Conservation (phyloP, 345 rosid species). For the Gynandropsis gynandra region DNA sequence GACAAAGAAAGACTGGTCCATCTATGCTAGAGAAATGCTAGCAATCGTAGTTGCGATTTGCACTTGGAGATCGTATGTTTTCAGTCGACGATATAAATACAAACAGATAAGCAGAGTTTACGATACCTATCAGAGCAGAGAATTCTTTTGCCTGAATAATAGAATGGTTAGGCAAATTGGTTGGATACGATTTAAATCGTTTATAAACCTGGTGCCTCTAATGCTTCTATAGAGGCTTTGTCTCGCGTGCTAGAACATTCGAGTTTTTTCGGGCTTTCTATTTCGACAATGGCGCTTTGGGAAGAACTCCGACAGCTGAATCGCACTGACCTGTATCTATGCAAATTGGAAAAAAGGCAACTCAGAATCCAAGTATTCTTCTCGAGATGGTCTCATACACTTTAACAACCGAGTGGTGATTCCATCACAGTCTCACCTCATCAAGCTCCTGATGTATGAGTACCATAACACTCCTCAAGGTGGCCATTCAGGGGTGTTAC, state of each 20-base stretch:
- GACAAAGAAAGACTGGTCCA: no score
- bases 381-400: background rate
- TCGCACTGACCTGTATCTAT: no score
- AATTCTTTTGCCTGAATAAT: no score
- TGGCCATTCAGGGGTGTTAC: background rate
- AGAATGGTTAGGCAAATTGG: no score
- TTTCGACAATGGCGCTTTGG: no score
- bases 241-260: no score
- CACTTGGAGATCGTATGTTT: background rate
- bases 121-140: background rate
- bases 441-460: background rate
- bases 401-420: background rate
- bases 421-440: background rate
- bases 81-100: background rate
- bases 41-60: background rate
- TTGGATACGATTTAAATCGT: background rate
- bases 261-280: no score
- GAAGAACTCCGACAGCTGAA: no score
- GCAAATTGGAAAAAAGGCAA: background rate
- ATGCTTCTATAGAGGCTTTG: background rate
- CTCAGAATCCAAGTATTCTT: background rate
- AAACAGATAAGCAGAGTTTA: background rate
- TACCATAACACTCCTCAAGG: background rate
- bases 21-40: background rate
- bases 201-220: no score